phyloP scores from a whole-genome alignment of 148 eudicot genomes.

The Chenopodium quinoa region DNA sequence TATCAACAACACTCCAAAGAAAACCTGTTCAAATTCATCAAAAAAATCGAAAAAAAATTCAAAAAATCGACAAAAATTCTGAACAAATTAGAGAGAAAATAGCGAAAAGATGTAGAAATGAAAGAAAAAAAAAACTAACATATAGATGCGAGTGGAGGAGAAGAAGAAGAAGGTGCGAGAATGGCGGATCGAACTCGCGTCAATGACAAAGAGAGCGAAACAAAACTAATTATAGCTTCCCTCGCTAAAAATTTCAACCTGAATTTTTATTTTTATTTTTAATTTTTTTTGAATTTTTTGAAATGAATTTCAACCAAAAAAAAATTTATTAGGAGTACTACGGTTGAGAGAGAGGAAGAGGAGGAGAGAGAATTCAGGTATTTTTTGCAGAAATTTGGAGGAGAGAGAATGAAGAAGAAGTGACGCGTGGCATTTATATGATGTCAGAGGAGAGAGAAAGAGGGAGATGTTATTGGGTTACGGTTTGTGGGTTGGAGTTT shows the following conservation, averaged over 20 bases:
- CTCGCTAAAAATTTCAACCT: background rate
- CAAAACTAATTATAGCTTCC: background rate
- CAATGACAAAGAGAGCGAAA: background rate
- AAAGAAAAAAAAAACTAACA: constrained; percentile 9
- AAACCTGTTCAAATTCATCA: background rate
- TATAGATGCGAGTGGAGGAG: background rate
- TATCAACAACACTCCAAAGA: constrained; percentile 11
- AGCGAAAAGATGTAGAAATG: background rate
- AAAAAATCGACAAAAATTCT: background rate
- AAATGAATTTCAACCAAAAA: background rate
- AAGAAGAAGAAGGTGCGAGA: constrained; percentile 20
- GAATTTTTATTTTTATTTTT: background rate
- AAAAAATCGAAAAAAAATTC: constrained; percentile 1
- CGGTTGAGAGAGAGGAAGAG: constrained; percentile 10
- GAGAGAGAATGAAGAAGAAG: background rate
- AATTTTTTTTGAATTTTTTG: too few species aligned
- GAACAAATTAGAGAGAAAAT: background rate
- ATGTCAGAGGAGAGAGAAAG: background rate
- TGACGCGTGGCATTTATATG: constrained; percentile 22
- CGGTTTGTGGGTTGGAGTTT: background rate
- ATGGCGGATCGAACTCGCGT: constrained; percentile 27
- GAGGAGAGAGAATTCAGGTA: constrained; percentile 1
- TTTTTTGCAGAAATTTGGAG: background rate
- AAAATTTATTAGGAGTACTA: too few species aligned
- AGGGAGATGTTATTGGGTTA: background rate